Base-by-base conservation (phyloP, 129 eudicot species). In the Escallonia herrerae region DNA sequence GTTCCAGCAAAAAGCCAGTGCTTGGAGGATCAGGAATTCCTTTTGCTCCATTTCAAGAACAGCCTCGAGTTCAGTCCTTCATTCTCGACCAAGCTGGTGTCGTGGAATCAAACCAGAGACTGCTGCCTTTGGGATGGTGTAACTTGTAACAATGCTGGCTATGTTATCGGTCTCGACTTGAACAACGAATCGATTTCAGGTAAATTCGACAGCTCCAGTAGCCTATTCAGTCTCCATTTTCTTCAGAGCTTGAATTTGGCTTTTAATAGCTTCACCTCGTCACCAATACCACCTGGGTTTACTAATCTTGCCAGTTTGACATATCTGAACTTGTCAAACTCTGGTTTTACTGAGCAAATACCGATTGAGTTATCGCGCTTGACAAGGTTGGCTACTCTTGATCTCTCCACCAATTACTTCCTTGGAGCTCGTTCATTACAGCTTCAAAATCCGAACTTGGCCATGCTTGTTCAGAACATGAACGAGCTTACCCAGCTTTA, bases 91-190 rank as follows among this genome's bases (percentile, higher is more conserved):
- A 85, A 76, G 68, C 47, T 84, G 0, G 77, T 56, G 4, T 8
- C 53, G 1, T 88, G 91, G 96, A 75, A 72, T 33, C 49, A 56
- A 37, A 69, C 43, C 55, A 11, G 39, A 13, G 86, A 88, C 45
- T 87, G 91, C 47, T n/a, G 14, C 4, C 0, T 0, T 22, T 81
- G 88, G 91, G 42, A 13, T 12, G 91, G 91, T 49, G 82, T 84
- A 5, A 71, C 0, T 37, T 79, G 86, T 68, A 71, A 68, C 40
- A 9, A 0, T 1, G 56, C 54, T 4, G 89, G 96, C 5, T 74
- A 52, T 14, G 82, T 89, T 5, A 60, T 63, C 38, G 74, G 78
- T 22, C 76, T 89, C 42, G 87, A 82, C 14, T 80, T 82, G 9
- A 69, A 71, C 49, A 64, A 45, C 3, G 85, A 85, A 59, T 13